Percentiles rank a stretch among this genome's conserved stretches.
Conservation (phyloP, 2,329 filamentous ascomycete species). For the Epicoccum sorghinum region DNA sequence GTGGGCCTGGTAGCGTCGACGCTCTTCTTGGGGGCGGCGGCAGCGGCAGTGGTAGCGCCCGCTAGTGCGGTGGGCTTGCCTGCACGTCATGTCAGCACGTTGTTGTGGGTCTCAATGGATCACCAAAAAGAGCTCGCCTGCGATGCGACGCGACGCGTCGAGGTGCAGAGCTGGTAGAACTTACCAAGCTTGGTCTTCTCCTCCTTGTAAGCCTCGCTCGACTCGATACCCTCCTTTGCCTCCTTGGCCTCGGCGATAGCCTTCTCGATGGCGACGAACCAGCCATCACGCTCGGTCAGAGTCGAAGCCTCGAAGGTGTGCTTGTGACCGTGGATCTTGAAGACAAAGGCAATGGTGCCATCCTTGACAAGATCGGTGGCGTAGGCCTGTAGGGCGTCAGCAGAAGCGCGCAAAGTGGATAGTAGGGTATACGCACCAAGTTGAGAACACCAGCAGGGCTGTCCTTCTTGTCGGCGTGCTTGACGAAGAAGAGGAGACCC, state of each 20-base stretch:
- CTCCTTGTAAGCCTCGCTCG: slow-evolving; percentile 87
- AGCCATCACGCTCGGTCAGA: slow-evolving; percentile 70
- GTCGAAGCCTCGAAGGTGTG: slow-evolving; percentile 86
- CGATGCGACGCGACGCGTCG: slow-evolving; percentile 29
- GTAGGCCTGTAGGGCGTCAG: slow-evolving; percentile 61
- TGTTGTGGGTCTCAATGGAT: slow-evolving; percentile 44
- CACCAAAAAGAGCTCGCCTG: slow-evolving; percentile 7
- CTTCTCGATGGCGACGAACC: slow-evolving; percentile 82
- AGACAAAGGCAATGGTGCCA: slow-evolving; percentile 80
- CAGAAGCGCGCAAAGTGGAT: neutral
- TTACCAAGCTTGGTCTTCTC: slow-evolving; percentile 74
- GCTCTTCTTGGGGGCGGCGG: slow-evolving; percentile 55
- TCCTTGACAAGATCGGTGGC: slow-evolving; percentile 76
- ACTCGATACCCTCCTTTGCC: slow-evolving; percentile 72
- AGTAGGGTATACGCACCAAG: slow-evolving; percentile 65
- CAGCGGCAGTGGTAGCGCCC: slow-evolving; percentile 48
- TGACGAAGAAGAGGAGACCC: slow-evolving; percentile 90
- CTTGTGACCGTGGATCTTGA: slow-evolving; percentile 86
- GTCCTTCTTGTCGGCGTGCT: slow-evolving; percentile 81
- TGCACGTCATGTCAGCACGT: slow-evolving; percentile 45
- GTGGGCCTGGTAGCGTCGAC: slow-evolving; percentile 51
- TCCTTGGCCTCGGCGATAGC: slow-evolving; percentile 69
- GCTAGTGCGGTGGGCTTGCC: slow-evolving; percentile 50
- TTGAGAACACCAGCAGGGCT: slow-evolving; percentile 82
- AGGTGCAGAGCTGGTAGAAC: slow-evolving; percentile 36